Percentiles rank a stretch among this genome's conserved stretches.
Evolutionary conservation across 805 yeast genomes (phyloP).

Genomic region (Wickerhamomyces queroliae): DNA sequence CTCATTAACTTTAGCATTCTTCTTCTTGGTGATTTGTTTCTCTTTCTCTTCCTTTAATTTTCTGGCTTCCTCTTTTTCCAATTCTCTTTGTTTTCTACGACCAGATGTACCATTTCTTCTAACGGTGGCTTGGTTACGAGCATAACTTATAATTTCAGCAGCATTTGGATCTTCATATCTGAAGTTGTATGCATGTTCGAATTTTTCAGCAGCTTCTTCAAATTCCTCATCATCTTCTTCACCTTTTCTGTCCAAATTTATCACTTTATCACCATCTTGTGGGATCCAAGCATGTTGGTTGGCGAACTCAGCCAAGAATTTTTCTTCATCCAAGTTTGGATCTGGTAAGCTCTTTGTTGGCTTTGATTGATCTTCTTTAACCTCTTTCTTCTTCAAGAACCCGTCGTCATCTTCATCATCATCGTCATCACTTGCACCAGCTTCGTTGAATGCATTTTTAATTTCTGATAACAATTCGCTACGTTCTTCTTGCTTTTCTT

Average conservation of each 20-base stretch:
- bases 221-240: conserved; percentile 73
- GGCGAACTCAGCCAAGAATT: conserved; percentile 69
- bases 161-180: conserved; percentile 90
- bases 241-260: conserved; percentile 39
- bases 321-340: conserved; percentile 54
- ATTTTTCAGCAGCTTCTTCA: conserved; percentile 86
- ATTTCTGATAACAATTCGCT: conserved; percentile 71
- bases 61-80: conserved; percentile 47
- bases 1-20: conserved; percentile 69
- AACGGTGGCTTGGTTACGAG: conserved; percentile 88
- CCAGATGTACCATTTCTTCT: conserved; percentile 72
- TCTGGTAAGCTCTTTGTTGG: conserved; percentile 47
- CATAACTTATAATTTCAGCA: conserved; percentile 89
- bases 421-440: conserved; percentile 33
- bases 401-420: conserved; percentile 39
- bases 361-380: conserved; percentile 21
- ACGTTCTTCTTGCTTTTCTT: conserved; percentile 73
- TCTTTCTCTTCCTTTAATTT: conserved; percentile 50
- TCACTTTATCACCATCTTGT: conserved; percentile 50
- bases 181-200: conserved; percentile 91
- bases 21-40: conserved; percentile 61
- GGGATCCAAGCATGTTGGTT: conserved; percentile 89
- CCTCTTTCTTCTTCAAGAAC: conserved; percentile 54
- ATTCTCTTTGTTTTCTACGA: conserved; percentile 79
- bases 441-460: conserved; percentile 56